These are phyloP conservation scores for Phytophthora boehmeriae DNA, from an alignment of 352 stramenopile genomes.

Conservation along the genomic window DNA sequence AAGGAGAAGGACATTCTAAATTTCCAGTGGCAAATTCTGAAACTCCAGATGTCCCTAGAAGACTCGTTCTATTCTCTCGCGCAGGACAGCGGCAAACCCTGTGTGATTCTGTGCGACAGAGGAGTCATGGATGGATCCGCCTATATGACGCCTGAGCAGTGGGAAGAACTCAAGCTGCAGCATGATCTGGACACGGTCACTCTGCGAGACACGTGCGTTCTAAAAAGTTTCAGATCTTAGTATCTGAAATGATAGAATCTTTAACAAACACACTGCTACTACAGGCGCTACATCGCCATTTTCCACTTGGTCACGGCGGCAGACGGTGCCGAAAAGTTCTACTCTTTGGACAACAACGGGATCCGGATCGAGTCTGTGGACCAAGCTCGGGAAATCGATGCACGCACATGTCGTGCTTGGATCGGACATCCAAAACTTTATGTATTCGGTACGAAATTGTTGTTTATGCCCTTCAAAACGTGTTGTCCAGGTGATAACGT, in stretches of 20 bases:
- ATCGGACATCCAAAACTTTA: constrained; percentile 87
- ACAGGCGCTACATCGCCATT: constrained; percentile 85
- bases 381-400: constrained; percentile 90
- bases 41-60: constrained; percentile 84
- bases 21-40: constrained; percentile 89
- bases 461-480: not conserved
- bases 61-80: constrained; percentile 86
- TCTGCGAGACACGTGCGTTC: constrained; percentile 74
- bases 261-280: constrained; percentile 1
- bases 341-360: constrained; percentile 97
- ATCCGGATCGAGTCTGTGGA: constrained; percentile 95
- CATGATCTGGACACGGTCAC: constrained; percentile 88
- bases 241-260: constrained; percentile 1
- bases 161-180: constrained; percentile 83
- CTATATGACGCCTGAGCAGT: constrained; percentile 92
- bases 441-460: constrained; percentile 63
- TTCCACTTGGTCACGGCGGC: constrained; percentile 92
- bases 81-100: constrained; percentile 80
- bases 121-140: constrained; percentile 96
- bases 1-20: constrained; percentile 85
- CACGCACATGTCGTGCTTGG: constrained; percentile 76
- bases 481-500: not conserved
- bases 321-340: constrained; percentile 94
- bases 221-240: not conserved
- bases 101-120: constrained; percentile 95